Conservation (phyloP, 1,284 basidiomycete genomes). For the Flammula alnicola region DNA sequence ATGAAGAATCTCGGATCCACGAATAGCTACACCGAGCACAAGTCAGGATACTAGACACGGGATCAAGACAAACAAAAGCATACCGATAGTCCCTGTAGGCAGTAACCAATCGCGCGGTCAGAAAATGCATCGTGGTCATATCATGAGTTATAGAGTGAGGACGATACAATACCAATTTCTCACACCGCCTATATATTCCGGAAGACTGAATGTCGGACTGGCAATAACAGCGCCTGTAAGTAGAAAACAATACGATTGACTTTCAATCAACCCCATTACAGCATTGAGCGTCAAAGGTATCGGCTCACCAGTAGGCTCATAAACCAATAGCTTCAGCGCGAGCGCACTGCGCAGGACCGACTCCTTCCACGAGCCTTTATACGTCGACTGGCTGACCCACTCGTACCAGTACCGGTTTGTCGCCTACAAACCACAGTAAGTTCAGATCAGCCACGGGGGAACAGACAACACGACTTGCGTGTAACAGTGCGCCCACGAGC, state of each 20-base stretch:
- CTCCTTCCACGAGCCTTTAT: constrained; percentile 93
- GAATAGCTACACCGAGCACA: constrained; percentile 56
- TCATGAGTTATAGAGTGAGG: too few relatives aligned
- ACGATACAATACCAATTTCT: constrained; percentile 81
- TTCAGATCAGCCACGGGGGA: not conserved
- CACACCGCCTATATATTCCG: constrained; percentile 87
- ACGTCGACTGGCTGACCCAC: constrained; percentile 85
- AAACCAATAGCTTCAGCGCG: constrained; percentile 86
- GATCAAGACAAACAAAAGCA: too few relatives aligned
- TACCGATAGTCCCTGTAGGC: constrained; percentile 71
- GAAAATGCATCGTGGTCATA: too few relatives aligned
- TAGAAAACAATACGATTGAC: not conserved
- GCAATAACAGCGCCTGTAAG: constrained; percentile 81
- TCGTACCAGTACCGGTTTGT: constrained; percentile 86
- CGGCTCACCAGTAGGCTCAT: constrained; percentile 84
- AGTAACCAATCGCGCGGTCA: not conserved
- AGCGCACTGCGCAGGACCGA: constrained; percentile 86
- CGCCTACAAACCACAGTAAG: constrained; percentile 40
- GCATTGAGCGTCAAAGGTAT: constrained; percentile 16
- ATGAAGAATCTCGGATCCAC: constrained; percentile 91
- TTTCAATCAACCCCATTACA: not conserved
- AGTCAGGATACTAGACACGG: not conserved
- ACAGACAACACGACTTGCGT: constrained; percentile 39
- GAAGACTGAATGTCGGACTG: constrained; percentile 91
- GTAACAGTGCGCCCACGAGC: constrained; percentile 57